Evolutionary conservation across 768 basidiomycete species (phyloP).

Genomic region (Botryobasidium botryosum): DNA sequence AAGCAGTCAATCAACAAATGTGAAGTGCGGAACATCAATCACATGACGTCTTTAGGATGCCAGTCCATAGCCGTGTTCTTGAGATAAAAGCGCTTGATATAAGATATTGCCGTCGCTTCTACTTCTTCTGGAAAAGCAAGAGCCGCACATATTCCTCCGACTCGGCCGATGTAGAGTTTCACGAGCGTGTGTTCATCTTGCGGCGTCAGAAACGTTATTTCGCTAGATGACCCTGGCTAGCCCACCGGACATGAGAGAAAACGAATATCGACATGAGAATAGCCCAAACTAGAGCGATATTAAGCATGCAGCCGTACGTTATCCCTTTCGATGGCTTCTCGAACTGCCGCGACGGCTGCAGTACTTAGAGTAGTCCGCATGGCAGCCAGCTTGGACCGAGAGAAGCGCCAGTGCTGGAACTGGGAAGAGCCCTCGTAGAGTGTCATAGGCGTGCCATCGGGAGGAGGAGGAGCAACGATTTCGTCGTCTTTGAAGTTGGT

Average conservation of each 20-base stretch:
- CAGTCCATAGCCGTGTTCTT: conserved; percentile 99
- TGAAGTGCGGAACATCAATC: conserved; percentile 2
- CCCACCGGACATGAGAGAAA: conserved; percentile 15
- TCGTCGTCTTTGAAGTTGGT: too few relatives aligned
- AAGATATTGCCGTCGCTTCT: conserved; percentile 79
- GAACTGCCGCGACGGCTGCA: conserved; percentile 61
- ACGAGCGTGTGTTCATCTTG: conserved; percentile 81
- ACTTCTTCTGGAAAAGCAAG: conserved; percentile 87
- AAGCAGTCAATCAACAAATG: conserved; percentile 3
- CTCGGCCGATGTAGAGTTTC: conserved; percentile 73
- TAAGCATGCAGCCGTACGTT: conserved; percentile 11
- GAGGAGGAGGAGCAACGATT: too few relatives aligned
- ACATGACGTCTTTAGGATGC: conserved; percentile 99
- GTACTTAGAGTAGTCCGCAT: conserved; percentile 54
- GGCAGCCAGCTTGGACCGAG: conserved; percentile 39
- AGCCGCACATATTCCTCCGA: conserved; percentile 66
- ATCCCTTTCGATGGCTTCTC: conserved; percentile 63
- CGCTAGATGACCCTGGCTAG: conserved; percentile 54
- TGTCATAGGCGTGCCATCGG: conserved; percentile 18
- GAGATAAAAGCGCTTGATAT: conserved; percentile 92
- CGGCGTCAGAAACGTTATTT: conserved; percentile 56
- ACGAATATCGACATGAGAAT: not conserved
- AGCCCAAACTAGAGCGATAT: not conserved
- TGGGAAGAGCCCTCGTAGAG: conserved; percentile 69
- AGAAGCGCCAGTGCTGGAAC: conserved; percentile 80